Conservation (phyloP, 2,329 filamentous ascomycete genomes). For the Verruconis gallopava region DNA sequence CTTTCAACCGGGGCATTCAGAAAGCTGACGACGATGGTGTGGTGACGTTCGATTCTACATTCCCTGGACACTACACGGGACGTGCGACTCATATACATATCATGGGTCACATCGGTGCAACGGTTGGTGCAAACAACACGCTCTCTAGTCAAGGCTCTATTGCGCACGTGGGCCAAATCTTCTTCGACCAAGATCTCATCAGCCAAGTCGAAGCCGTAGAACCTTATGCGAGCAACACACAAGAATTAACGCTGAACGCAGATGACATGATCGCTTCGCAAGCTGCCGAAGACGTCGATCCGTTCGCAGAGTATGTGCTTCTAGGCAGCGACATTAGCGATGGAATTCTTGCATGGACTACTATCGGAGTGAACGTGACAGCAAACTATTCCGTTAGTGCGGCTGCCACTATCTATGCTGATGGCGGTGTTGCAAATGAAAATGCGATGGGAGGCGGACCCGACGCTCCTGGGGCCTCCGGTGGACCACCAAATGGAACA, state of each 20-base stretch:
- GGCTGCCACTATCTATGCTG: slow-evolving; percentile 4
- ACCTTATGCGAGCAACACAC: slow-evolving; percentile 33
- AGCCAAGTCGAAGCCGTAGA: slow-evolving; percentile 33
- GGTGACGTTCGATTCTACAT: slow-evolving; percentile 29
- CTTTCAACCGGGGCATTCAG: slow-evolving; percentile 32
- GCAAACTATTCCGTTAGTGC: slow-evolving; percentile 1
- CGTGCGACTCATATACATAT: slow-evolving; percentile 14
- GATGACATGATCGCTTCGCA: slow-evolving; percentile 38
- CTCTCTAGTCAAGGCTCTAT: slow-evolving; percentile 25
- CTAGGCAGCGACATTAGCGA: slow-evolving; percentile 34
- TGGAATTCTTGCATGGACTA: slow-evolving; percentile 11
- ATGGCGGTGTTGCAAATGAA: slow-evolving; percentile 6
- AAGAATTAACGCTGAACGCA: slow-evolving; percentile 35
- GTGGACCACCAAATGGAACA: no score
- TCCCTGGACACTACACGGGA: slow-evolving; percentile 36
- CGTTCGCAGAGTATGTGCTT: slow-evolving; percentile 44
- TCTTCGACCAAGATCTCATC: slow-evolving; percentile 49
- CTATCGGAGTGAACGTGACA: slow-evolving; percentile 8
- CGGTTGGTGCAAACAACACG: slow-evolving; percentile 4
- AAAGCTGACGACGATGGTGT: slow-evolving; percentile 29
- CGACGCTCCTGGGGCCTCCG: not conserved
- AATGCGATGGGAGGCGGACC: slow-evolving; percentile 4
- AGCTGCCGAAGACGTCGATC: slow-evolving; percentile 40
- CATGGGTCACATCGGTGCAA: not conserved
- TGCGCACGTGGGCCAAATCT: slow-evolving; percentile 51